Evolutionary conservation across 2,329 filamentous ascomycete species (phyloP), one percentile per base, ranked within the genome.

Genomic region (Stagonosporopsis tanaceti): DNA sequence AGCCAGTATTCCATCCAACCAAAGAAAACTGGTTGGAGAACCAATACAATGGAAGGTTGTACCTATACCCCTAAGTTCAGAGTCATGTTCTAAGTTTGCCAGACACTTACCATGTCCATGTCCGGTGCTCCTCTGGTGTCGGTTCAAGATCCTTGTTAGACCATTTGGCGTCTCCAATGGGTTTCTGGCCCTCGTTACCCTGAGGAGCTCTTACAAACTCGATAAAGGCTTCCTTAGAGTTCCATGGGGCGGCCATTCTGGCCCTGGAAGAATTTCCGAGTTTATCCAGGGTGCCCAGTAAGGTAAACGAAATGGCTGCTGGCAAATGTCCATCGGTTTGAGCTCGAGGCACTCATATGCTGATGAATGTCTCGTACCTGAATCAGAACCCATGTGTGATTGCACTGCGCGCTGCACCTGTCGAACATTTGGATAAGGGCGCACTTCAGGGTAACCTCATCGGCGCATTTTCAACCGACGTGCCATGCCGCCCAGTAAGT

Each of bases 71-170:
- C 9, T 58, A 12, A 48, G 32, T 20, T 15, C 37, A 5, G 17
- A 8, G 2, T 3, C 67, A 69, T 4, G 64, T 70, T 30, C 66
- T 60, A 24, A 27, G 25, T 27, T 8, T 27, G 25, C 4, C 25
- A 27, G 5, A 27, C 8, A 27, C 25, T 27, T 8, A 27, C 25
- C 25, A 27, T 27, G 25, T 27, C 25, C 25, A 27, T 27, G 25
- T 27, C 8, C 25, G 25, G 8, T 69, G 57, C 30, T 66, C 59
- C 3, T 63, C 56, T 17, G 62, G 57, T 6, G 67, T 67, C 24
- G 67, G 67, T 38, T 67, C 64, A 14, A 69, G 60, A 56, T 69
- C 66, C 55, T 65, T 68, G 38, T 69, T 69, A 2, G 64, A 67
- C 66, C 65, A 69, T 60, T 34, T 64, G 34, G 61, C 40, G 34